phyloP scores from a whole-genome alignment of 2,329 filamentous ascomycete species.

The Cadophora sp. region DNA sequence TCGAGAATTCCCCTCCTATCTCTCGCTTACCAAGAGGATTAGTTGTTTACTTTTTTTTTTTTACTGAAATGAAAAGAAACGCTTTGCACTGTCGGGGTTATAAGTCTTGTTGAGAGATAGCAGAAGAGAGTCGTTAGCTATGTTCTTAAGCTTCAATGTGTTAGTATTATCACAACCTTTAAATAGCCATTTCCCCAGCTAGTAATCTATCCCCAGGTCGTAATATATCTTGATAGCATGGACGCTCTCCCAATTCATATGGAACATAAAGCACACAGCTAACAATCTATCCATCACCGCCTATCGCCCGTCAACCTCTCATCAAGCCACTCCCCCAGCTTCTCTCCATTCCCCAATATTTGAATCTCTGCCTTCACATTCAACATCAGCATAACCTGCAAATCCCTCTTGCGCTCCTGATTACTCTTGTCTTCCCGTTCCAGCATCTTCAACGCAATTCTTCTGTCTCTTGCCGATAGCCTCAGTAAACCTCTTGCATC shows the following conservation, averaged over 20 bases:
- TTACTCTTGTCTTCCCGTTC: slow-evolving; percentile 46
- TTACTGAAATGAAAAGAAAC: no score
- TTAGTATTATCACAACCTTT: background rate
- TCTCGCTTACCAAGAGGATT: background rate
- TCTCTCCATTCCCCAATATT: slow-evolving; percentile 57
- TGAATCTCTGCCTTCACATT: slow-evolving; percentile 82
- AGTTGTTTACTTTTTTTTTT: background rate
- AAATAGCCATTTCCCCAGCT: background rate
- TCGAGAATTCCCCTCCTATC: background rate
- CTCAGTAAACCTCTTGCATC: slow-evolving; percentile 23
- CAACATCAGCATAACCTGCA: slow-evolving; percentile 77
- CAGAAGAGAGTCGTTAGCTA: no score
- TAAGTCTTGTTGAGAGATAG: no score
- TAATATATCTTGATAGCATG: background rate
- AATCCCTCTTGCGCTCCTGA: slow-evolving; percentile 56
- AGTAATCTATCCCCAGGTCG: background rate
- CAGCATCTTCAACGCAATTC: slow-evolving; percentile 61
- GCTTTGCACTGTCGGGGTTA: no score
- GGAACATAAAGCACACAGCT: no score
- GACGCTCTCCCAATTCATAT: background rate
- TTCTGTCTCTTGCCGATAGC: slow-evolving; percentile 54
- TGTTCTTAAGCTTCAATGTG: no score
- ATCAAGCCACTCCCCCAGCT: slow-evolving; percentile 42
- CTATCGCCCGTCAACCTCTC: slow-evolving; percentile 22
- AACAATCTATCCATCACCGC: no score